phyloP scores from a whole-genome alignment of 1,139 yeast genomes.

The Geotrichum candidum region DNA sequence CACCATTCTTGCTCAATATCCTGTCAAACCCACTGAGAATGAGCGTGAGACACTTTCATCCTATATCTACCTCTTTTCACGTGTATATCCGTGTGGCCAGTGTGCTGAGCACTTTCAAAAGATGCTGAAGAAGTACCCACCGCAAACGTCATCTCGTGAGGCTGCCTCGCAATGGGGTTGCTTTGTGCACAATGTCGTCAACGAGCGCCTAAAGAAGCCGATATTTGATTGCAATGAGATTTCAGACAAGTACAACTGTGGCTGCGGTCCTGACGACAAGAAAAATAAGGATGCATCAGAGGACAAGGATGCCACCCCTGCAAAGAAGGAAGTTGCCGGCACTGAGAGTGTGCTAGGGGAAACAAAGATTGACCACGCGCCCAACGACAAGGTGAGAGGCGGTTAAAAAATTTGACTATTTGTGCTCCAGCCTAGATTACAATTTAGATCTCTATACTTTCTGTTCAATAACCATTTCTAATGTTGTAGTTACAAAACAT shows the following conservation, averaged over 20 bases:
- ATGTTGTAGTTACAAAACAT: neutral
- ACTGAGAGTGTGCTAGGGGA: constrained; percentile 3
- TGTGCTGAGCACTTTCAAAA: constrained; percentile 87
- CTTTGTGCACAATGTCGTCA: constrained; percentile 83
- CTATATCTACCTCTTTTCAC: constrained; percentile 36
- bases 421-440: neutral
- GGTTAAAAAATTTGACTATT: neutral
- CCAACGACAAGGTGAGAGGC: constrained; percentile 12
- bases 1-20: constrained; percentile 85
- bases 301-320: constrained; percentile 31
- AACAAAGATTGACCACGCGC: constrained; percentile 13
- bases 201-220: constrained; percentile 61
- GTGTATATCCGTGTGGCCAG: constrained; percentile 49
- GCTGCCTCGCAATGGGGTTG: constrained; percentile 97
- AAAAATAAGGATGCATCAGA: constrained; percentile 42
- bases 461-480: neutral
- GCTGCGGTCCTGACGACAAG: constrained; percentile 76
- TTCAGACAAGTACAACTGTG: constrained; percentile 89
- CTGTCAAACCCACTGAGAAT: constrained; percentile 63
- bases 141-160: constrained; percentile 71
- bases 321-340: neutral
- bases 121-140: constrained; percentile 67
- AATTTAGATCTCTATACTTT: neutral
- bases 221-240: constrained; percentile 79
- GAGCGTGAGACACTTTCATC: constrained; percentile 61